Percentiles rank a stretch among this genome's conserved stretches.
Conservation (phyloP, 345 rosid genomes). For the Pelargonium nanum region DNA sequence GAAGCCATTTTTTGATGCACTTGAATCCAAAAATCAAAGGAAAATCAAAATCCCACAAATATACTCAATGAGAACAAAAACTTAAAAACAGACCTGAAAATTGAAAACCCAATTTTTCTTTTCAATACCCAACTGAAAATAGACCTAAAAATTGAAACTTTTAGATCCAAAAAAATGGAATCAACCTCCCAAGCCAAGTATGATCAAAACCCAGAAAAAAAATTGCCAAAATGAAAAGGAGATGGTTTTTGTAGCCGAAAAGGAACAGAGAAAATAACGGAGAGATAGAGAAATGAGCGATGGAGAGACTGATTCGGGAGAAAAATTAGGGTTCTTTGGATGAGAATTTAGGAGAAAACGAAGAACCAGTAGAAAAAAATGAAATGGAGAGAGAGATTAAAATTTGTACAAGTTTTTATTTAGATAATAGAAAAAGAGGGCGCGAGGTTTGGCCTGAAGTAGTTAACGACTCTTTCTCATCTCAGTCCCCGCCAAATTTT, state of each 20-base stretch:
- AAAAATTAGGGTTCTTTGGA: neutral
- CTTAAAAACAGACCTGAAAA: no score
- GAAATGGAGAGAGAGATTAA: neutral
- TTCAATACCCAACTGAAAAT: neutral
- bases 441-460: neutral
- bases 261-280: no score
- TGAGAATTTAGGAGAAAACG: neutral
- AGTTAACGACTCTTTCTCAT: neutral
- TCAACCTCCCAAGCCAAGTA: neutral
- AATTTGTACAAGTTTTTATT: no score
- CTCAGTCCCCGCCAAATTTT: no score
- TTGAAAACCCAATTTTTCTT: neutral
- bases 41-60: neutral
- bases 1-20: neutral
- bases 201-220: neutral
- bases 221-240: no score
- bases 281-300: no score
- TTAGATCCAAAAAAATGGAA: neutral
- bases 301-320: neutral
- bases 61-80: neutral
- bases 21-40: neutral
- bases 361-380: neutral
- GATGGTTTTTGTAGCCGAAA: neutral
- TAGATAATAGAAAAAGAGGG: neutral
- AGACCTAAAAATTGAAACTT: neutral